Percentiles rank a stretch among this genome's conserved stretches.
These are phyloP conservation scores for Lentinula raphanica DNA, from an alignment of 768 basidiomycete species.

Conservation along the genomic window DNA sequence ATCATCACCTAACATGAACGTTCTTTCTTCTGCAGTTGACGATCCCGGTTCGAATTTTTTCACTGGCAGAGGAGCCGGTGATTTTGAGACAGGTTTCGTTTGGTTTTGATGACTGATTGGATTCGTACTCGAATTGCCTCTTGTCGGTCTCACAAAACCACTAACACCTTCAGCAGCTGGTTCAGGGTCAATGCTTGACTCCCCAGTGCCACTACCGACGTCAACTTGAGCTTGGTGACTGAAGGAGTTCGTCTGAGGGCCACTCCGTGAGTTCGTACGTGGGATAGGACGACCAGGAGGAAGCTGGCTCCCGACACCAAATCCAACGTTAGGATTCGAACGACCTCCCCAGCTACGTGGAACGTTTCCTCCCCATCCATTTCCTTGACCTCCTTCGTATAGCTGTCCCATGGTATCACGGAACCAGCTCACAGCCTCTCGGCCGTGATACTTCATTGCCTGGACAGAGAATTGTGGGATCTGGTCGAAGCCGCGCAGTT, in stretches of 20 bases:
- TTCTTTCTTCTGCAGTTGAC: slow-evolving; percentile 24
- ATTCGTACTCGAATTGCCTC: slow-evolving; percentile 8
- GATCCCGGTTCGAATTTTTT: slow-evolving; percentile 4
- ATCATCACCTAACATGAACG: slow-evolving; percentile 24
- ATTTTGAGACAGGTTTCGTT: slow-evolving; percentile 1
- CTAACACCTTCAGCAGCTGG: slow-evolving; percentile 15
- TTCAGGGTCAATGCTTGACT: slow-evolving; percentile 13
- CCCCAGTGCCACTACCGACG: slow-evolving; percentile 4
- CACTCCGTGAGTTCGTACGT: background rate
- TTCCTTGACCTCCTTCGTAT: slow-evolving; percentile 10
- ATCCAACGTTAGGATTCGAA: background rate
- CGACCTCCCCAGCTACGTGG: slow-evolving; percentile 8
- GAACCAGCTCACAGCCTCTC: slow-evolving; percentile 40
- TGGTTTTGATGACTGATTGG: slow-evolving; percentile 16
- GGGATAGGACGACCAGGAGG: slow-evolving; percentile 8
- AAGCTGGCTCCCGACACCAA: slow-evolving; percentile 16
- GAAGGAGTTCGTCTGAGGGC: slow-evolving; percentile 27
- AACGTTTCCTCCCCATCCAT: slow-evolving; percentile 21
- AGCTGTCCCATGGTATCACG: slow-evolving; percentile 19
- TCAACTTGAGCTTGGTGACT: slow-evolving; percentile 33
- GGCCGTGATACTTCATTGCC: slow-evolving; percentile 43
- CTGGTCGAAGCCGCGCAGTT: slow-evolving; percentile 66
- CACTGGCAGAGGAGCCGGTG: slow-evolving; percentile 7
- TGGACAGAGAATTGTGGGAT: slow-evolving; percentile 61
- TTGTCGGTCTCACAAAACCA: slow-evolving; percentile 17